Conservation (phyloP, 345 rosid species). For the Camelina laxa region DNA sequence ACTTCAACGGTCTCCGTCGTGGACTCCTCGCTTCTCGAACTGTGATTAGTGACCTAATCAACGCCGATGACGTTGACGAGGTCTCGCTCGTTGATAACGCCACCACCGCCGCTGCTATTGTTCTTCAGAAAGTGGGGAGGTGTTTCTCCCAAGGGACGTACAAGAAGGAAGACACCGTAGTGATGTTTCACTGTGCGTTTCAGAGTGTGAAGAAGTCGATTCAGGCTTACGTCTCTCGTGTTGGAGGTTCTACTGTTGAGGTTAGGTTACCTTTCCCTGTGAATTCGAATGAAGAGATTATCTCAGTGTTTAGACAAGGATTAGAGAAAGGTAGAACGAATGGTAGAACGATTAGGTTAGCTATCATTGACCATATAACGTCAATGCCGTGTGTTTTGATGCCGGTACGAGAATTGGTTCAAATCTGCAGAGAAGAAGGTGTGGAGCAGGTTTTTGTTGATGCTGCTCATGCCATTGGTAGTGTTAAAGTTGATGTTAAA, state of each 20-base stretch:
- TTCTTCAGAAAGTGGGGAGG: slow-evolving; percentile 71
- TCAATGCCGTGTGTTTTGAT: slow-evolving; percentile 69
- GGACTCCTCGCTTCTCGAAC: slow-evolving; percentile 64
- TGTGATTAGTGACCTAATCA: slow-evolving; percentile 59
- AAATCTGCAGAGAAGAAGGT: slow-evolving; percentile 70
- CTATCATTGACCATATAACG: slow-evolving; percentile 79
- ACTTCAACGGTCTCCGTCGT: slow-evolving; percentile 64
- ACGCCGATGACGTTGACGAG: slow-evolving; percentile 72
- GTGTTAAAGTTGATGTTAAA: slow-evolving; percentile 71
- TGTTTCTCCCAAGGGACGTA: slow-evolving; percentile 63
- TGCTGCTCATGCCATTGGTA: slow-evolving; percentile 78
- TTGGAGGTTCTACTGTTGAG: slow-evolving; percentile 69
- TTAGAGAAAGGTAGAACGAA: slow-evolving; percentile 53
- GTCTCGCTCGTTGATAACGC: slow-evolving; percentile 83
- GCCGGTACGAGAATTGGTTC: slow-evolving; percentile 64
- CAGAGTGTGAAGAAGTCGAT: slow-evolving; percentile 67
- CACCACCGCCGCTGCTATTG: slow-evolving; percentile 82
- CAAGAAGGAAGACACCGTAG: slow-evolving; percentile 52
- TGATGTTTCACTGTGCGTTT: slow-evolving; percentile 70
- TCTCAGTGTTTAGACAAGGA: slow-evolving; percentile 58
- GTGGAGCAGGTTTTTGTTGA: slow-evolving; percentile 78
- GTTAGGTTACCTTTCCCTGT: slow-evolving; percentile 74
- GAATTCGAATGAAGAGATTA: slow-evolving; percentile 60
- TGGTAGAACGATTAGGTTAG: slow-evolving; percentile 67
- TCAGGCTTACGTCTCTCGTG: slow-evolving; percentile 74